Conservation (phyloP, 1,284 basidiomycete genomes). For the Papiliotrema nemorosa region DNA sequence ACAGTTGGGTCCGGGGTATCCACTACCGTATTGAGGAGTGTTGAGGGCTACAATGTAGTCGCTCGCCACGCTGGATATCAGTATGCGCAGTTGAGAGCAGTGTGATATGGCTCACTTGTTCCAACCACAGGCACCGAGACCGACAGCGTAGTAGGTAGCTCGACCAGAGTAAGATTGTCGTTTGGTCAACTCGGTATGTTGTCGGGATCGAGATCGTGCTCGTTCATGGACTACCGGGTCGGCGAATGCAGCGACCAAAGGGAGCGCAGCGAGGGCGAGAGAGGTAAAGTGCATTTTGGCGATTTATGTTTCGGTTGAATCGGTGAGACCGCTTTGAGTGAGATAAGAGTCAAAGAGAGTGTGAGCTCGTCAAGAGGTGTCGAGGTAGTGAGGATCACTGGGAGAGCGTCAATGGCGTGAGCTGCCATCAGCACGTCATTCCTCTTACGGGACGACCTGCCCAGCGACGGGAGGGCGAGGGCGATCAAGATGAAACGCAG, state of each 20-base stretch:
- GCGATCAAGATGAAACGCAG: no score
- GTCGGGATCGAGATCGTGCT: not conserved
- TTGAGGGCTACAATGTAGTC: conserved; percentile 49
- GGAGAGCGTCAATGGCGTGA: no score
- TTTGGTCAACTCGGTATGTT: not conserved
- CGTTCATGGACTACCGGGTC: not conserved
- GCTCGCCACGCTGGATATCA: conserved; percentile 14
- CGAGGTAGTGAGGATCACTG: no score
- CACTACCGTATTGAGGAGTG: conserved; percentile 33
- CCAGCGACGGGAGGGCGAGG: no score
- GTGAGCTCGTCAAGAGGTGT: not conserved
- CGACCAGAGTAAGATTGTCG: conserved; percentile 19
- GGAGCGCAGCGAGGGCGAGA: conserved; percentile 1
- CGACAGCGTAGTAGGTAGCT: conserved; percentile 44
- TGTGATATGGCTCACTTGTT: conserved; percentile 49
- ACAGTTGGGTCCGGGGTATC: conserved; percentile 62
- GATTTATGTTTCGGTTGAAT: no score
- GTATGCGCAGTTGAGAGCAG: not conserved
- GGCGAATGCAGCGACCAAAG: conserved; percentile 2
- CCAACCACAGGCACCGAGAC: conserved; percentile 41
- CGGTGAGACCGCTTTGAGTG: not conserved
- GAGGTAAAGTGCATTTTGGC: conserved; percentile 6
- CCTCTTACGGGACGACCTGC: no score
- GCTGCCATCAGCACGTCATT: no score
- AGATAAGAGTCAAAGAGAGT: not conserved